These are phyloP conservation scores for Rhododendron simsii DNA, from an alignment of 148 eudicot species.

Conservation along the genomic window DNA sequence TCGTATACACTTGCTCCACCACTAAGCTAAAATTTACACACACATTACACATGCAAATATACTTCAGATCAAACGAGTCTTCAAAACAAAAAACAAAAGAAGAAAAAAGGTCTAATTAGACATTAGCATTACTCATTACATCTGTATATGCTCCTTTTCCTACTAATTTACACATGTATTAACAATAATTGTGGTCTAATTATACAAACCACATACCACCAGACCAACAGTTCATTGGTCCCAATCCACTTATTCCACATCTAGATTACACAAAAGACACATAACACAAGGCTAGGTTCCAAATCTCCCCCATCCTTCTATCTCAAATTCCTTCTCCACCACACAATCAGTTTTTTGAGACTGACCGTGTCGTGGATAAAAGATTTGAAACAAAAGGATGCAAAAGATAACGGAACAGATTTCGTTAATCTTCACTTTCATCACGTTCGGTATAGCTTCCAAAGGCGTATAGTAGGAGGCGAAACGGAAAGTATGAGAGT, in stretches of 20 bases:
- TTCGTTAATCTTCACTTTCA: not conserved
- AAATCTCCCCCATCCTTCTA: not conserved
- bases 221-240: not conserved
- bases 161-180: not conserved
- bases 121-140: not conserved
- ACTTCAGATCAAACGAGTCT: too few relatives aligned
- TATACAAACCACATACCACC: not conserved
- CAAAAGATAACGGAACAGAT: not conserved
- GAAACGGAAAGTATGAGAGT: constrained; percentile 16
- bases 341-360: not conserved
- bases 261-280: not conserved
- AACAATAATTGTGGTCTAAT: not conserved
- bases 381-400: not conserved
- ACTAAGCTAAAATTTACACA: too few relatives aligned
- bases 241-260: not conserved
- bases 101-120: too few relatives aligned
- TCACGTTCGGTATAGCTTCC: constrained; percentile 4
- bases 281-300: not conserved
- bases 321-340: not conserved
- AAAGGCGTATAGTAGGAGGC: constrained; percentile 12
- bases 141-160: not conserved
- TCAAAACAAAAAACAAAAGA: too few relatives aligned
- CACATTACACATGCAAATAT: too few relatives aligned
- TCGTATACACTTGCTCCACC: too few relatives aligned
- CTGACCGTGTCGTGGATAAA: not conserved